phyloP scores from a whole-genome alignment of 1,284 basidiomycete genomes.

The Fomitopsis betulina region DNA sequence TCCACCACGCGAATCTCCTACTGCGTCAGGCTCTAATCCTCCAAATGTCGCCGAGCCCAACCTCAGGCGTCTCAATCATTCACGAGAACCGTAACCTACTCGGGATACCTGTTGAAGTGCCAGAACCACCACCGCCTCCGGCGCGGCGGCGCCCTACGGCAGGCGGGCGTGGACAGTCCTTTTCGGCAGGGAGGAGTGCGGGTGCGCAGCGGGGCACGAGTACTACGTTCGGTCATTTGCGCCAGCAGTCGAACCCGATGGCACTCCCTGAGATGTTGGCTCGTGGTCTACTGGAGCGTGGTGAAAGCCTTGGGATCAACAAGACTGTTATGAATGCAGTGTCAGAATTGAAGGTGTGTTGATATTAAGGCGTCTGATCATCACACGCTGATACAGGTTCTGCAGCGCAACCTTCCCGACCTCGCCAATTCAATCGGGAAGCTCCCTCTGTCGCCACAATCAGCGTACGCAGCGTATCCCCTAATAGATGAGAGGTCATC shows the following conservation, averaged over 20 bases:
- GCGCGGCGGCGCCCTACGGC: conserved; percentile 29
- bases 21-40: conserved; percentile 79
- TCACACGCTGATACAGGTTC: conserved; percentile 4
- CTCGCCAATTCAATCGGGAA: conserved; percentile 63
- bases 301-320: conserved; percentile 77
- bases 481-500: conserved; percentile 54
- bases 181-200: conserved; percentile 13
- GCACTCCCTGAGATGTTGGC: conserved; percentile 68
- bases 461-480: conserved; percentile 50
- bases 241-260: conserved; percentile 40
- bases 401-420: conserved; percentile 80
- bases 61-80: conserved; percentile 70
- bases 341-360: conserved; percentile 61
- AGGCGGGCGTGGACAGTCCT: conserved; percentile 25
- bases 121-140: conserved; percentile 41
- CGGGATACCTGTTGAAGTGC: conserved; percentile 63
- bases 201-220: conserved; percentile 3
- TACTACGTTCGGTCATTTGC: conserved; percentile 24
- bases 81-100: conserved; percentile 80
- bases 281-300: conserved; percentile 65
- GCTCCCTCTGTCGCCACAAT: conserved; percentile 36
- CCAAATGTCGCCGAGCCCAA: conserved; percentile 66
- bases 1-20: conserved; percentile 63
- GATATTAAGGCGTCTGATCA: not conserved
- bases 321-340: conserved; percentile 75